Conservation (phyloP, 2,329 filamentous ascomycete species). For the Ambrosiella cleistominuta region DNA sequence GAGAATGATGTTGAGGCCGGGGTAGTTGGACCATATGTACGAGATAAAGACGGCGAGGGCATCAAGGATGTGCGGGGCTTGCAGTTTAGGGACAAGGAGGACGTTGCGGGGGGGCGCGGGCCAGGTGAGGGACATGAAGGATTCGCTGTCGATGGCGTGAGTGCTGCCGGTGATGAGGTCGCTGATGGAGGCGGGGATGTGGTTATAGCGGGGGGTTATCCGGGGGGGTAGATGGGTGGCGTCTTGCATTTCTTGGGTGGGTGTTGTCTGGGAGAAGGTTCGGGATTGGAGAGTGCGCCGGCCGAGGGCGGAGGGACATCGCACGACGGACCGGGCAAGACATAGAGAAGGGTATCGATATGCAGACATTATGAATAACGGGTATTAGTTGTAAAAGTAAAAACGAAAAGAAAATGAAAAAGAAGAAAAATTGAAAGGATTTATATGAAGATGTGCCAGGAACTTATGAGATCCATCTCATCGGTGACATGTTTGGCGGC, state of each 20-base stretch:
- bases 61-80: constrained; percentile 33
- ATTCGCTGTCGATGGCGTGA: constrained; percentile 22
- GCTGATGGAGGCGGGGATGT: constrained; percentile 23
- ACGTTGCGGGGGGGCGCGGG: constrained; percentile 37
- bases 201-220: constrained; percentile 40
- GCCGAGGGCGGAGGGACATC: neutral
- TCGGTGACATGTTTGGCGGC: too few relatives aligned
- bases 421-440: too few relatives aligned
- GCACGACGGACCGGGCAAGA: neutral
- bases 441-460: too few relatives aligned
- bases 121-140: constrained; percentile 38
- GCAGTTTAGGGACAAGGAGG: constrained; percentile 41
- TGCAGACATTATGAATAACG: too few relatives aligned
- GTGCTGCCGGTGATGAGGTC: neutral
- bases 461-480: too few relatives aligned
- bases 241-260: constrained; percentile 31
- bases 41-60: constrained; percentile 41
- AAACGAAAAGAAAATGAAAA: too few relatives aligned
- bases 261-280: constrained; percentile 31
- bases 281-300: constrained; percentile 15
- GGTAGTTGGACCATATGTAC: constrained; percentile 66
- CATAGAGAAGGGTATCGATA: neutral
- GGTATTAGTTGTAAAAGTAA: too few relatives aligned
- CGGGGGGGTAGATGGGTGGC: constrained; percentile 32
- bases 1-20: constrained; percentile 63